phyloP scores from a whole-genome alignment of 768 basidiomycete genomes.

The Hortiboletus flavorubellus region DNA sequence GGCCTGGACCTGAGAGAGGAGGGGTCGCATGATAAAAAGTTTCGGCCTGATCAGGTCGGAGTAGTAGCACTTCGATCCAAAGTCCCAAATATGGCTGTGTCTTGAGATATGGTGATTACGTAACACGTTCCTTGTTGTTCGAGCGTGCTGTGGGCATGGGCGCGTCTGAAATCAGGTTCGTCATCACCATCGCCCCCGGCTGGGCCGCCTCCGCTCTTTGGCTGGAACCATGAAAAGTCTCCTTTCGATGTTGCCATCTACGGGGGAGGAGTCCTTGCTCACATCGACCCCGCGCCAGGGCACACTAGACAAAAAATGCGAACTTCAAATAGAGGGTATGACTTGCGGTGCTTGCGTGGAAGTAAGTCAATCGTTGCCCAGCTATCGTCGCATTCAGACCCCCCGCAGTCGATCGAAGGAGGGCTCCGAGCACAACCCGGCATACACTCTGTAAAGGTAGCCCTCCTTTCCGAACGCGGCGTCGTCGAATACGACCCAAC shows the following conservation, averaged over 20 bases:
- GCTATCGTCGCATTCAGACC: not conserved
- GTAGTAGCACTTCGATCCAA: no score
- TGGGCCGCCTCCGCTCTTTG: not conserved
- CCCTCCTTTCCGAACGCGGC: constrained; percentile 92
- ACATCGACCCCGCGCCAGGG: constrained; percentile 14
- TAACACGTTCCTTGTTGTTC: constrained; percentile 3
- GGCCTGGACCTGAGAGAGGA: not conserved
- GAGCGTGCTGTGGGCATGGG: not conserved
- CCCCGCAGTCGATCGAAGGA: constrained; percentile 71
- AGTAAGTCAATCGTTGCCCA: constrained; percentile 40
- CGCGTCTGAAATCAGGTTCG: constrained; percentile 6
- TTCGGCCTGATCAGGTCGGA: no score
- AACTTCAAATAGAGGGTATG: constrained; percentile 85
- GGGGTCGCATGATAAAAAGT: no score
- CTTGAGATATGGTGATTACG: not conserved
- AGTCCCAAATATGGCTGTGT: not conserved
- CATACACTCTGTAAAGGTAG: constrained; percentile 90
- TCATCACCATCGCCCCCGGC: not conserved
- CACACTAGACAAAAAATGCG: constrained; percentile 58
- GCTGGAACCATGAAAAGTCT: not conserved
- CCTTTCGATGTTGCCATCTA: constrained; percentile 5
- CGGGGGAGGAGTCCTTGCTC: constrained; percentile 21
- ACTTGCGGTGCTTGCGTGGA: constrained; percentile 88
- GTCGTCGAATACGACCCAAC: constrained; percentile 85
- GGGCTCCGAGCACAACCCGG: constrained; percentile 82